Evolutionary conservation across 2,329 filamentous ascomycete species (phyloP).

Genomic region (Diaporthe nobilis): DNA sequence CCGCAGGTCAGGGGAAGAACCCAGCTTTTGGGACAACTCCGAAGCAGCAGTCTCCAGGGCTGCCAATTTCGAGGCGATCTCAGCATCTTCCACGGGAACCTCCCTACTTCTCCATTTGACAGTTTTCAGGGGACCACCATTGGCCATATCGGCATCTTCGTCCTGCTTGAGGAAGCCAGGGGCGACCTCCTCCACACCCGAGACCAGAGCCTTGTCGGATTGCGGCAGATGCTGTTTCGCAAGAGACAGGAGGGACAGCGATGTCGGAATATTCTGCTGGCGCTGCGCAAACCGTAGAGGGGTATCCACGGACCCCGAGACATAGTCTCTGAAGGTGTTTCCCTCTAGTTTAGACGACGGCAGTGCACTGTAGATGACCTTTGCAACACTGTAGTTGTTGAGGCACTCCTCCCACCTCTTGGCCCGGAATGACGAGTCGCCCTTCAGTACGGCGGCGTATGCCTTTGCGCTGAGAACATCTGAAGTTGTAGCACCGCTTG

Average conservation of each 20-base stretch:
- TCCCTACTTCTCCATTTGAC: constrained; percentile 89
- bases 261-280: constrained; percentile 88
- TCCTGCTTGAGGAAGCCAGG: constrained; percentile 75
- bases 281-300: constrained; percentile 96
- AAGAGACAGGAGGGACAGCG: constrained; percentile 83
- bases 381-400: constrained; percentile 79
- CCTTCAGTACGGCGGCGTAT: constrained; percentile 83
- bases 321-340: constrained; percentile 87
- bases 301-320: constrained; percentile 89
- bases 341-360: constrained; percentile 71
- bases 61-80: constrained; percentile 87
- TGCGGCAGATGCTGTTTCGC: constrained; percentile 83
- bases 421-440: constrained; percentile 88
- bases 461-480: constrained; percentile 89
- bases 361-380: constrained; percentile 87
- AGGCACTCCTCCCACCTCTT: constrained; percentile 87
- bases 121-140: constrained; percentile 73
- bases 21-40: constrained; percentile 63
- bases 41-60: constrained; percentile 72
- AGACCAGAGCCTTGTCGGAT: constrained; percentile 72
- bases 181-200: constrained; percentile 79
- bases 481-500: constrained; percentile 75
- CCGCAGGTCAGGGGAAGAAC: constrained; percentile 58
- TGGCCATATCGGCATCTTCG: constrained; percentile 61
- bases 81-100: constrained; percentile 92